A percentile compares a stretch with the other conserved stretches of the same genome.
Evolutionary conservation across 768 basidiomycete genomes (phyloP).

Genomic region (Lactarius sanguifluus): DNA sequence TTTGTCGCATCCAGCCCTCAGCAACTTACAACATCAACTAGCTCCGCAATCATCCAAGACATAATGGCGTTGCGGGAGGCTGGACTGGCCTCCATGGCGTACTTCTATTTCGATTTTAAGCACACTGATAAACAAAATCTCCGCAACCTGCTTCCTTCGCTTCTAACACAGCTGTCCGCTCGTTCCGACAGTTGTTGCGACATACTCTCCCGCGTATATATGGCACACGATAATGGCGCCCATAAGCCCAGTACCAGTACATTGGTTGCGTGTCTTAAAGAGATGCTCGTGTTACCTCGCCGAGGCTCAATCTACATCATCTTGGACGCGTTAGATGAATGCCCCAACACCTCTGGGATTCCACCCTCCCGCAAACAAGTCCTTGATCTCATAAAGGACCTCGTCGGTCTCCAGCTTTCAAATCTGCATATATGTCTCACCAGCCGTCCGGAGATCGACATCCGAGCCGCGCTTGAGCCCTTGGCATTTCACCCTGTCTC

Average conservation of each 20-base stretch:
- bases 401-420: not conserved
- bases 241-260: not conserved
- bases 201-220: not conserved
- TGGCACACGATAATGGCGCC: not conserved
- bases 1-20: not conserved
- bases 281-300: not conserved
- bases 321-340: constrained; percentile 11
- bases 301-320: not conserved
- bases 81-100: not conserved
- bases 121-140: not conserved
- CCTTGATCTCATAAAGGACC: not conserved
- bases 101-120: constrained; percentile 1
- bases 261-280: not conserved
- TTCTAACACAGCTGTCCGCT: not conserved
- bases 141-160: not conserved
- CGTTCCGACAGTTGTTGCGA: not conserved
- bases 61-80: not conserved
- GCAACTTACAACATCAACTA: not conserved
- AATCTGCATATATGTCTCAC: constrained; percentile 1
- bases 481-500: not conserved
- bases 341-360: not conserved
- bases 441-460: not conserved
- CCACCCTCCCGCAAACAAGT: not conserved
- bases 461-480: not conserved
- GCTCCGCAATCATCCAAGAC: constrained; percentile 5